Evolutionary conservation across 2,329 filamentous ascomycete species (phyloP), one percentile per base, ranked within the genome.

Genomic region (Colletotrichum higginsianum): DNA sequence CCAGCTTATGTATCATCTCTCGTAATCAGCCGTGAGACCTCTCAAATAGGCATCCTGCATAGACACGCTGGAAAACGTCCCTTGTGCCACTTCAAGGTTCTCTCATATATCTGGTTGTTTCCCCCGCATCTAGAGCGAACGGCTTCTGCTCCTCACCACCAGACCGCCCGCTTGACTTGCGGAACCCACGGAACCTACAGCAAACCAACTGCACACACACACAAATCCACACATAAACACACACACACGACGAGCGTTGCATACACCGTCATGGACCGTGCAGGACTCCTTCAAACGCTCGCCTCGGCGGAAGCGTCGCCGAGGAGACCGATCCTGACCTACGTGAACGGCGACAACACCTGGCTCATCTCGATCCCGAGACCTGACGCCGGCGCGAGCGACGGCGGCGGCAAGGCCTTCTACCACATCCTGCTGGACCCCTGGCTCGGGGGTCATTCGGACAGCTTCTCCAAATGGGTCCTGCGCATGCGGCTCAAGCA

Each of bases 321-420:
- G 76, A 42, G 6, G 35, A 49, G 62, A 42, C 79, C 80, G 0
- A 72, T 80, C 8, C 57, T 80, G 18, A 81, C 80, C 0, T 77
- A 75, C 9, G 71, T 81, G 8, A 82, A 82, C 61, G 80, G 79
- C 6, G 80, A 82, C 56, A 78, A 78, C 18, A 78, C 79, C 42
- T 82, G 80, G 80, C 71, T 82, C 2, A 67, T 81, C 42, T 81
- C 79, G 8, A 77, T 82, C 49, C 79, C 79, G 2, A 76, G 76
- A 7, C 79, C 30, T 11, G 7, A 79, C 3, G 52, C 61, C 12
- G 78, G 79, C 16, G 26, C 26, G 26, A 26, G 26, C 26, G 26
- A 4, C 4, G 74, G 71, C 15, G 65, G 55, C 2, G 73, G 75
- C 13, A 77, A 77, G 56, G 72, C 65, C 2, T 82, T 77, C 69